Base-by-base conservation (phyloP, 768 basidiomycete genomes). In the Sarcomyxa edulis region DNA sequence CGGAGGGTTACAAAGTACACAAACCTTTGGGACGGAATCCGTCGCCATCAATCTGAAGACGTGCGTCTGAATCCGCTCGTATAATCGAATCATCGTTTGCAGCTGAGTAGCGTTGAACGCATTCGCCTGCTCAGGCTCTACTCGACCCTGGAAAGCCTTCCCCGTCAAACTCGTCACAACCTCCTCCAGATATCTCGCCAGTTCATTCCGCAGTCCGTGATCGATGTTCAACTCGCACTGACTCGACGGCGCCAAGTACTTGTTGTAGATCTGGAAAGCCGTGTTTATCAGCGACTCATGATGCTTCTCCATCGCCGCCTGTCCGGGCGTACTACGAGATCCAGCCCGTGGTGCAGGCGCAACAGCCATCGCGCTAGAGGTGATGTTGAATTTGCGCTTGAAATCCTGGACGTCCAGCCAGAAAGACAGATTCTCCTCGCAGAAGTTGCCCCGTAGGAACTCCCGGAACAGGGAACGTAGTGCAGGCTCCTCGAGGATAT, bases 321-420 rank as follows among this genome's bases (percentile, higher is more conserved):
- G 84, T 14, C 85, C 85, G 15, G 83, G 81, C 0, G 84, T 84
- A 36, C 57, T 65, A 20, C 62, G 74, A 16, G 47, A 45, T 0
- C 60, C 65, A 32, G 63, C 57, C 16, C 72, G 69, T 26, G 59
- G 38, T 4, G 55, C 8, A 1, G 72, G 61, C 9, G 59, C 51
- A 21, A 70, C 72, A 6, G 85, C 84, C 42, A 85, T 78, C 9
- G 93, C 94, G 50, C 82, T 92, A 4, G 91, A 95, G 1, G 96
- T 96, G 41, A 93, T 97, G 54, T 80, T 82, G 66, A 99, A 99
- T 57, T 93, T 86, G 52, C 84, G 78, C 65, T 92, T 94, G 69
- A 99, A 96, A 57, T 99, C 96, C 57, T 91, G 78, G 3, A 97
- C 94, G 54, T 99, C 96, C 40, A 98, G 59, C 88, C 92, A 99